Base-by-base conservation (phyloP, 768 basidiomycete species). In the Daedalea quercina region DNA sequence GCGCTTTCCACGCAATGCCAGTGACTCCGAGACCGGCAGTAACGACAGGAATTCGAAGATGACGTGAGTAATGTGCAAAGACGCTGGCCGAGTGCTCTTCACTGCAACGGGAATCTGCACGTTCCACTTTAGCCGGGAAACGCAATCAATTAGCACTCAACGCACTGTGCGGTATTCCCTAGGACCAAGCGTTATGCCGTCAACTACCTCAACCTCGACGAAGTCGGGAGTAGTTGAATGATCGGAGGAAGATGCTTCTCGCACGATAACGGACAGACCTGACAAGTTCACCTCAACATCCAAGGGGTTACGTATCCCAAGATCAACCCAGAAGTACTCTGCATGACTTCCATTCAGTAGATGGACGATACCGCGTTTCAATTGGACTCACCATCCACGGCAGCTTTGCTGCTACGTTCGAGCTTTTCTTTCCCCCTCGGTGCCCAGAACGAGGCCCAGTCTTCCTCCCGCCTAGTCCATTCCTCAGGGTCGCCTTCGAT, bases 281-380 rank as follows among this genome's bases (percentile, higher is more conserved):
- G 80, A 74, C 22, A 93, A 63, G 47, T 75, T 81, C n/a, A 93
- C 74, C 48, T 89, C 88, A 6, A 85, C 74, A 54, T 87, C 78
- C 40, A 93, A 67, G 17, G 89, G 88, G 63, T 93, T 93, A 44
- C 69, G 73, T 54, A 93, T 46, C 4, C 73, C 73, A 23, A 93
- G 58, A 57, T 92, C 88, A 35, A 91, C 71, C 83, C 84, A 90
- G 59, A 92, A 90, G 1, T 70, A 67, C 66, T 92, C 90, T 92
- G 54, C 22, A 55, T 25, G 57, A 54, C 31, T 54, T 44, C 54
- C 48, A 24, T 25, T 23, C 25, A 52, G 49, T 4, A 17, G 15
- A 42, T 3, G 31, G 9, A 34, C 3, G 7, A 47, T 9, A 13
- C 4, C 23, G 53, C 25, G 12, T 12, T 40, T 17, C 6, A 50